Base-by-base conservation (phyloP, 495 filamentous ascomycete species). In the Penicillium odoratum region DNA sequence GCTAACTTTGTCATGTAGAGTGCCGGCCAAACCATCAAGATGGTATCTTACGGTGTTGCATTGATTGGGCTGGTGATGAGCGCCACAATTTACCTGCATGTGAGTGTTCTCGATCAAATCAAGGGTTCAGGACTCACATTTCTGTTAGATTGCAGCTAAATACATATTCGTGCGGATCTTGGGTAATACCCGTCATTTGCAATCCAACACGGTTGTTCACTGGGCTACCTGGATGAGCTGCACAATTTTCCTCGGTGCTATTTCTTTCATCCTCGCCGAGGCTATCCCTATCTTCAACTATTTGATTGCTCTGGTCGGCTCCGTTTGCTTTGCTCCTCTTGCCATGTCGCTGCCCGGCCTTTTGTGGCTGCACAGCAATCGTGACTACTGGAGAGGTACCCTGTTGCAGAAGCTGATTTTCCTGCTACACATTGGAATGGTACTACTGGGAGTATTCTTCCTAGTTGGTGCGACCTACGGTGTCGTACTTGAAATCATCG, bases 11-110 rank as follows among this genome's bases (percentile, higher is more conserved):
- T 13, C 28, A 1, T 33, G 52, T 8, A 61, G 58, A 86, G 86
- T 1, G 85, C 88, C 7, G 80, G 84, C 9, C 70, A 72, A 7
- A 58, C 81, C 0, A 60, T 93, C 15, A 83, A 85, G 57, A 89
- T 88, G 71, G 64, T 74, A 15, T 83, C 88, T 4, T 95, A 88
- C 62, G 90, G 89, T 26, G 73, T 93, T 51, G 89, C 87, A 9
- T 68, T 89, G 9, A 84, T 88, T 0, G 89, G 88, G 15, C 55
- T 75, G 10, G 58, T 78, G 31, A 59, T 76, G 28, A 65, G 62
- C 10, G 68, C 81, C 45, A 83, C 88, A 31, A 82, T 92, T 60
- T 86, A 89, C 65, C 81, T 81, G 61, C 77, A 82, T 45, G 77
- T 81, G 7, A 53, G 58, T 34, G 16, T 15, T 36, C 31, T 1